These are phyloP conservation scores for Dorcoceras hygrometricum DNA, from an alignment of 257 asterid genomes.

Conservation along the genomic window DNA sequence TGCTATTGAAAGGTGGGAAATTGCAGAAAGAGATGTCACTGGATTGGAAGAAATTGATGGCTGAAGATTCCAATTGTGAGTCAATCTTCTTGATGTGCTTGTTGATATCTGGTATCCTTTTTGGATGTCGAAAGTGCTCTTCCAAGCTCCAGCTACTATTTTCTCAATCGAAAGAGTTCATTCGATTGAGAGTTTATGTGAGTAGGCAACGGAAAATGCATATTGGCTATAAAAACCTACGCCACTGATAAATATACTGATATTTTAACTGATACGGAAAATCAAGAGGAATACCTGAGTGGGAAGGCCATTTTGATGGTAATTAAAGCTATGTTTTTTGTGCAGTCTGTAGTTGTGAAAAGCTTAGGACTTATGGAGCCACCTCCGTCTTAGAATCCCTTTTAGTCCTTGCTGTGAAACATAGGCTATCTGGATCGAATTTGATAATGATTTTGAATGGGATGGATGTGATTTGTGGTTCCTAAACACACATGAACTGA, in stretches of 20 bases:
- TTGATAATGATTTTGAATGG: background rate
- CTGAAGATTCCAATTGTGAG: conserved; percentile 66
- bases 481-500: background rate
- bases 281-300: conserved; percentile 8
- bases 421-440: background rate
- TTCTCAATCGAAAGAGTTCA: conserved; percentile 3
- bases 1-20: conserved; percentile 51
- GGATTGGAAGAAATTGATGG: conserved; percentile 83
- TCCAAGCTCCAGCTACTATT: background rate
- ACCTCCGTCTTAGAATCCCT: background rate
- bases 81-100: conserved; percentile 6
- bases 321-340: background rate
- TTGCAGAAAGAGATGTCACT: conserved; percentile 64
- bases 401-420: background rate
- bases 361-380: background rate
- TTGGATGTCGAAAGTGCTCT: background rate
- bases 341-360: background rate
- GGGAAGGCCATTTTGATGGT: background rate
- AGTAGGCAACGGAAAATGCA: background rate
- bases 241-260: background rate
- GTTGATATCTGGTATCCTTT: background rate
- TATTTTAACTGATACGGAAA: background rate
- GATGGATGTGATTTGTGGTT: background rate
- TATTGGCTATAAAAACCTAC: background rate
- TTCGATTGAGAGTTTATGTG: conserved; percentile 13